Base-by-base conservation (phyloP, 2,329 filamentous ascomycete genomes). In the Setomelanomma holmii region DNA sequence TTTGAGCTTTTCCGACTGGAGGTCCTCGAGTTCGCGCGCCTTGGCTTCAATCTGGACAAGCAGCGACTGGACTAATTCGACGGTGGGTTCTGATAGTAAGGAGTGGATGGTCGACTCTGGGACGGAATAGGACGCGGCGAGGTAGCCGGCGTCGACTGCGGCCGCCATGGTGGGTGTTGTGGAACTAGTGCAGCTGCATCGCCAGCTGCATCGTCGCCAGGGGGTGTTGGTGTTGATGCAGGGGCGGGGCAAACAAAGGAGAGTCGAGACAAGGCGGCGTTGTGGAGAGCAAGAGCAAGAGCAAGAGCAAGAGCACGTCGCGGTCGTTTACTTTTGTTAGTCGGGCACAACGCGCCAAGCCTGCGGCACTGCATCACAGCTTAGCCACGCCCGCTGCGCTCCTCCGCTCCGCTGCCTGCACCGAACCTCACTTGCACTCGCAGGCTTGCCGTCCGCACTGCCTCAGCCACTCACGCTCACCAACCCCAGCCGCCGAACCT, bases 1-100 rank as follows among this genome's bases (percentile, higher is more conserved):
- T 62, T 91, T 88, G 39, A 97, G 83, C 78, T 97, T 98, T 60
- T 96, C 90, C 8, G 93, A 88, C 65, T 89, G 91, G 35, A 96
- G 78, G 34, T 87, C 84, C 71, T 96, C 91, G 66, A 86, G 88
- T 67, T 96, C 91, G 66, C 88, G 89, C 30, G 90, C 91, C 74
- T 95, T 96, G 23, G 80, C 79, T 20, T 88, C 84, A 46, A 98
- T 85, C 21, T 89, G 88, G 56, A 85, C 81, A 35, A 99, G 83
- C 45, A 99, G 81, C 36, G 84, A 80, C 52, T 84, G 83, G 60
- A 97, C 89, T 21, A 96, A 85, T 11, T 96, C 91, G 57, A 83
- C 79, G 3, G 92, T 97, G 42, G 90, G 90, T 34, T 84, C 81
- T 51, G 87, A 85, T 35, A 87, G 79, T 63, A 87, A 76, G 20